A percentile compares a stretch with the other conserved stretches of the same genome.
Conservation (phyloP, 2,329 filamentous ascomycete genomes). For the Aspergillus sp. region DNA sequence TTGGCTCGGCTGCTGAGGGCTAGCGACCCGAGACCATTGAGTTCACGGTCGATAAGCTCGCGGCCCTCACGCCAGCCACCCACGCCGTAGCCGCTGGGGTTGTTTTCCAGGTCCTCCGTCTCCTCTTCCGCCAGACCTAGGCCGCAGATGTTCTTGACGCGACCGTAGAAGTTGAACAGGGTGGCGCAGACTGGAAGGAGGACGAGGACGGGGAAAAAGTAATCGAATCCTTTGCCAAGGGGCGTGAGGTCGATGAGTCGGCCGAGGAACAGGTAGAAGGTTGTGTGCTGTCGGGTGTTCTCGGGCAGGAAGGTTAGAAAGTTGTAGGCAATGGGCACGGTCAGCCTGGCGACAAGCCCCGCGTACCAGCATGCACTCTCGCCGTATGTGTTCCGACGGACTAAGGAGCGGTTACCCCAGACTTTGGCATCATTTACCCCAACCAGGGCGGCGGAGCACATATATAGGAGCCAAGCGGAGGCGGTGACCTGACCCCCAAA, state of each 20-base stretch:
- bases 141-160: slow-evolving; percentile 66
- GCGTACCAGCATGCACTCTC: slow-evolving; percentile 96
- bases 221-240: slow-evolving; percentile 74
- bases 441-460: slow-evolving; percentile 81
- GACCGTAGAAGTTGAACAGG: slow-evolving; percentile 81
- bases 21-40: slow-evolving; percentile 52
- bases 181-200: slow-evolving; percentile 78
- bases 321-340: slow-evolving; percentile 89
- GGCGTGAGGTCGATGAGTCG: slow-evolving; percentile 73
- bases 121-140: slow-evolving; percentile 73
- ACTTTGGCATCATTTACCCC: slow-evolving; percentile 89
- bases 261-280: slow-evolving; percentile 83
- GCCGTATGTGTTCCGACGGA: slow-evolving; percentile 80
- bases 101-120: slow-evolving; percentile 55
- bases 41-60: slow-evolving; percentile 79
- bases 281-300: slow-evolving; percentile 64
- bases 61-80: slow-evolving; percentile 88
- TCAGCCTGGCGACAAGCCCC: slow-evolving; percentile 83
- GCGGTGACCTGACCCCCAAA: slow-evolving; percentile 81
- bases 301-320: slow-evolving; percentile 82
- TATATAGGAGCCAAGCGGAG: slow-evolving; percentile 86
- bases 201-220: slow-evolving; percentile 80
- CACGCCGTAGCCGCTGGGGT: slow-evolving; percentile 58
- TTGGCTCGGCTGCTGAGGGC: slow-evolving; percentile 31
- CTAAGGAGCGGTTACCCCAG: slow-evolving; percentile 91